Base-by-base conservation (phyloP, 2,329 filamentous ascomycete species). In the Fonsecaea pugnacius region DNA sequence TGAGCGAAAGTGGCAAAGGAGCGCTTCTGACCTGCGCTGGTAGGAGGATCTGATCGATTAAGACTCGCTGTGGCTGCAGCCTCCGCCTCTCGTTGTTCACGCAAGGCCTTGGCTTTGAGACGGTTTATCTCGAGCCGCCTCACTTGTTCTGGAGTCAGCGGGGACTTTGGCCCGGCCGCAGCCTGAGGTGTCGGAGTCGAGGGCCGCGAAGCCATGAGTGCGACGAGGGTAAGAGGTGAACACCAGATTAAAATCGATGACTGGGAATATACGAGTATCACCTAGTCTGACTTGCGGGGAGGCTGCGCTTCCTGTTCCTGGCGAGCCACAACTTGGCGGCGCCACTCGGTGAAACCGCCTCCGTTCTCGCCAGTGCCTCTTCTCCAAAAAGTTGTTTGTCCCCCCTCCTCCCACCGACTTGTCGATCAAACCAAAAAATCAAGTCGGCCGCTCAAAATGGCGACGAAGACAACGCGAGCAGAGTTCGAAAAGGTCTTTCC, bases 401-500 rank as follows among this genome's bases (percentile, higher is more conserved):
- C n/a, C n/a, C 61, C 48, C 57, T 48, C 40, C 38, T 33, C 40
- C 55, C 24, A 48, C 55, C 38, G 36, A 30, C 59, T 38, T 66
- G 64, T 63, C 52, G 40, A 60, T 66, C 55, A 66, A 65, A 27
- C 53, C 55, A 60, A 21, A 40, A 53, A 32, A 14, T 36, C 38
- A 33, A 43, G 16, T 60, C 30, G 33, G 18, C n/a, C 18, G 40
- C 24, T 24, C 46, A 59, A 57, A 14, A 87, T 95, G 83, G 87
- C 88, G 71, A 89, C 89, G 57, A 93, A 89, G 55, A 87, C 93
- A 64, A 83, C 90, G 53, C 78, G 78, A 56, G 74, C 74, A 74
- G 89, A 96, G 74, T 99, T 99, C 77, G 92, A 98, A 84, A 83
- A 87, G 52, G 86, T 97, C 76, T 98, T 93, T 82, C 91, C 92